Evolutionary conservation across 345 rosid species (phyloP).

Genomic region (Aquilaria yunnanensis): DNA sequence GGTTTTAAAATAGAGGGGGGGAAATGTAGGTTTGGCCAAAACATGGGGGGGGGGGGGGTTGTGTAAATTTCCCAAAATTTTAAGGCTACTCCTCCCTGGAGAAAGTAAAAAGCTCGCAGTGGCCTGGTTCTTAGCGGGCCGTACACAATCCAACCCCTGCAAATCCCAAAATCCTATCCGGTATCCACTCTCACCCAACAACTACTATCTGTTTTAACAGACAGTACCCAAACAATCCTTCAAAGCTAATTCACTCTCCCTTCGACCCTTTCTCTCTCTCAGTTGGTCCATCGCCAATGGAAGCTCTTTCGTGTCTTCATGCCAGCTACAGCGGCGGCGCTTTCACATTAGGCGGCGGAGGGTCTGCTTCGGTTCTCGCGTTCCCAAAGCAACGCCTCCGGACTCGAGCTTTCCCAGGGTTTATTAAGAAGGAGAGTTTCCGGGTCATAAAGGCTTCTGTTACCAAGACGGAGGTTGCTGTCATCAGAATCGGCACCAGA

Average conservation of each 20-base stretch:
- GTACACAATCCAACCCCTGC: conserved; percentile 2
- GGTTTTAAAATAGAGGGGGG: no score
- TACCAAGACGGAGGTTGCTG: conserved; percentile 58
- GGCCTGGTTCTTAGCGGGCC: not conserved
- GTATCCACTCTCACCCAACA: conserved; percentile 3
- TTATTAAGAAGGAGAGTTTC: conserved; percentile 19
- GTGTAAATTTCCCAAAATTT: no score
- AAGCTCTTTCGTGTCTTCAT: conserved; percentile 25
- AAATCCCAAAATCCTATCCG: conserved; percentile 17
- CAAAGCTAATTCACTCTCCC: conserved; percentile 18
- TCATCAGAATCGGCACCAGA: conserved; percentile 83
- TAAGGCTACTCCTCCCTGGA: no score
- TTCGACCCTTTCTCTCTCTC: not conserved
- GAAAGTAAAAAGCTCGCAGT: no score
- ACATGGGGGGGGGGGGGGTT: no score
- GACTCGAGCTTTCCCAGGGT: conserved; percentile 29
- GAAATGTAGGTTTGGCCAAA: no score
- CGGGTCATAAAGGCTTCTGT: conserved; percentile 52
- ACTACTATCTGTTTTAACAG: not conserved
- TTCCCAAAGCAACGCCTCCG: conserved; percentile 31
- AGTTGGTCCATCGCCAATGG: conserved; percentile 19
- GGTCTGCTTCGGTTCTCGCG: conserved; percentile 53
- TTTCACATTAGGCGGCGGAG: conserved; percentile 15
- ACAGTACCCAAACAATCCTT: conserved; percentile 12
- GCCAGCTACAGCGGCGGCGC: conserved; percentile 16